Evolutionary conservation across 179 eudicot species (phyloP), one percentile per base, ranked within the genome.

Genomic region (Sideroxylon spinosum): DNA sequence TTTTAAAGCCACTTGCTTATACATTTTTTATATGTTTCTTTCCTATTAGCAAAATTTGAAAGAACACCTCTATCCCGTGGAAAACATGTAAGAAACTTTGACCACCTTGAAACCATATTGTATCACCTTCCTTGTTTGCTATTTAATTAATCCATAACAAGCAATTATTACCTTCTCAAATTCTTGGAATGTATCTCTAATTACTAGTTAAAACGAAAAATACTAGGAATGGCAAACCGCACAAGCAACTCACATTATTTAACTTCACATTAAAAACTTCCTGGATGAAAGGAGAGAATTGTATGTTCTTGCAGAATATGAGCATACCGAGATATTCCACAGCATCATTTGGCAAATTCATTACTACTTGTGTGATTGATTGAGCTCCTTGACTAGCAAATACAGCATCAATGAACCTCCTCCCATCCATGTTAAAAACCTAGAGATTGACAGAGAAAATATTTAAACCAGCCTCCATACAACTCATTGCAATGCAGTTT

Each of bases 351-450:
- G 98, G 98, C 89, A 94, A 83, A 87, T 94, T 94, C 98, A 94
- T 94, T 66, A 94, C 90, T 26, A 94, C 98, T 88, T 95, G 98
- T 64, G 97, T 90, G 63, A 93, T 86, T 19, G 87, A 71, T 37
- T 69, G 87, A 67, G 83, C 78, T 71, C 83, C 86, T 74, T 81
- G 84, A 73, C 85, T 80, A 32, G 89, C 76, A 84, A 95, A 91
- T 66, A 95, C 75, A 66, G 90, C 62, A 76, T 89, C 87, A 66
- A 95, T 90, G 81, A 95, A 95, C 85, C 97, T 89, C 85, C 98
- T 90, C 20, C 90, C 98, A 78, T 95, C 97, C 98, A 95, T 95
- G 88, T 95, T 95, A 74, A 66, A 93, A 74, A 95, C 90, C 97
- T 95, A 72, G 12, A 77, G 53, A 68, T 29, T n/a, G 44, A 76